Conservation (phyloP, 805 yeast species). For the Saturnispora bothae region DNA sequence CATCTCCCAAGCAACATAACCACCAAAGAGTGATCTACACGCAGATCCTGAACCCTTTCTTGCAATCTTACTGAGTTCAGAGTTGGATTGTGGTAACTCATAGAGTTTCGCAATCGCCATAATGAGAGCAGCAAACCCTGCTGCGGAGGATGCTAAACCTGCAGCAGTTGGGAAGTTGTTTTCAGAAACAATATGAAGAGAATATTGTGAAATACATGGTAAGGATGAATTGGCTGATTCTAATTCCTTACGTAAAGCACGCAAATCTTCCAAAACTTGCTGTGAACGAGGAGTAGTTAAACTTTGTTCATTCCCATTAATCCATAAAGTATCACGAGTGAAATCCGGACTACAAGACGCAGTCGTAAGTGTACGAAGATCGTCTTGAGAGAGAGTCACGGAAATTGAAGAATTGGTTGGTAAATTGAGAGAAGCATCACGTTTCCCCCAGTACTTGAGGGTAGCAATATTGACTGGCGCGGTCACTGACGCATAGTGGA, state of each 20-base stretch:
- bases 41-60: constrained; percentile 99
- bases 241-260: constrained; percentile 49
- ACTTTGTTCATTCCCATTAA: constrained; percentile 77
- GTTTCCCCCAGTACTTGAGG: constrained; percentile 96
- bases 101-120: constrained; percentile 79
- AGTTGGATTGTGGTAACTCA: constrained; percentile 71
- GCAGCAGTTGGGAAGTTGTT: constrained; percentile 99
- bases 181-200: constrained; percentile 76
- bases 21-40: constrained; percentile 93
- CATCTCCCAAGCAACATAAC: constrained; percentile 99
- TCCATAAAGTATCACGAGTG: constrained; percentile 59
- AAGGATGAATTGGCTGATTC: constrained; percentile 46
- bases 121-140: constrained; percentile 95
- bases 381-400: constrained; percentile 85
- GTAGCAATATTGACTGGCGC: constrained; percentile 99
- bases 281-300: constrained; percentile 51
- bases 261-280: constrained; percentile 69
- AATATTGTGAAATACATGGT: constrained; percentile 54
- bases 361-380: constrained; percentile 84
- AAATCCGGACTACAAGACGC: constrained; percentile 58
- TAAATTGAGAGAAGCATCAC: constrained; percentile 76
- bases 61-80: constrained; percentile 86
- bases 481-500: constrained; percentile 56
- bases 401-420: constrained; percentile 97
- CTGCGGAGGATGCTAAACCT: constrained; percentile 95